phyloP scores from a whole-genome alignment of 2,329 filamentous ascomycete species.

The Acrocalymma vagum region DNA sequence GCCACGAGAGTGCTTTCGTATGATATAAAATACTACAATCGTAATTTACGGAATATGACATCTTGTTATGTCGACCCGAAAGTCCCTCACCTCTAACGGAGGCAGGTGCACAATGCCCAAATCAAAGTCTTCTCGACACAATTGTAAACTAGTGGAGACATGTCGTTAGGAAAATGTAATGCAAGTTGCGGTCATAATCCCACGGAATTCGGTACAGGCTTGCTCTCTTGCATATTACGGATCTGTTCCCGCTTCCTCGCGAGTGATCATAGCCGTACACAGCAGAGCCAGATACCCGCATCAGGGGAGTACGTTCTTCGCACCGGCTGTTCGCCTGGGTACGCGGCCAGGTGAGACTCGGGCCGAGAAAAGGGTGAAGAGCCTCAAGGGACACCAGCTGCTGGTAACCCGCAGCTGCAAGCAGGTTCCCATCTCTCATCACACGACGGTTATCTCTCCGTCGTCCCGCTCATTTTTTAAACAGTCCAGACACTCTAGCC shows the following conservation, averaged over 20 bases:
- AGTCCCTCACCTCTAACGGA: too few relatives aligned
- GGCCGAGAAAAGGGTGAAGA: constrained; percentile 22
- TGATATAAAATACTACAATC: too few relatives aligned
- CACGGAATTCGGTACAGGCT: constrained; percentile 26
- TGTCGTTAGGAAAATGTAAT: constrained; percentile 20
- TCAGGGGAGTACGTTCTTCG: constrained; percentile 15
- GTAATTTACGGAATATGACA: too few relatives aligned
- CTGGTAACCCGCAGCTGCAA: constrained; percentile 9
- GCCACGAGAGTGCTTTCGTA: too few relatives aligned
- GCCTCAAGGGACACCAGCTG: constrained; percentile 10
- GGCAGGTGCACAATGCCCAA: too few relatives aligned
- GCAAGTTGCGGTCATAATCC: constrained; percentile 38
- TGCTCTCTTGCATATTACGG: constrained; percentile 39
- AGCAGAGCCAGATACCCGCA: constrained; percentile 26
- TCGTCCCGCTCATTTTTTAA: too few relatives aligned
- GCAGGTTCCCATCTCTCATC: constrained; percentile 5
- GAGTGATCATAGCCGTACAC: constrained; percentile 30
- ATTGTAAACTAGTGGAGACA: too few relatives aligned
- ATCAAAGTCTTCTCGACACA: too few relatives aligned
- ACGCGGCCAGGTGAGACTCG: constrained; percentile 21
- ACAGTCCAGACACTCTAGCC: too few relatives aligned
- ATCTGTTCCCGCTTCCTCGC: constrained; percentile 44
- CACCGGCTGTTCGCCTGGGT: constrained; percentile 22
- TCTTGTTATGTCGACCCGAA: too few relatives aligned
- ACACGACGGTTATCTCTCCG: too few relatives aligned